These are phyloP conservation scores for Chrysophaeum taylorii DNA, from an alignment of 352 stramenopile genomes.

Conservation along the genomic window DNA sequence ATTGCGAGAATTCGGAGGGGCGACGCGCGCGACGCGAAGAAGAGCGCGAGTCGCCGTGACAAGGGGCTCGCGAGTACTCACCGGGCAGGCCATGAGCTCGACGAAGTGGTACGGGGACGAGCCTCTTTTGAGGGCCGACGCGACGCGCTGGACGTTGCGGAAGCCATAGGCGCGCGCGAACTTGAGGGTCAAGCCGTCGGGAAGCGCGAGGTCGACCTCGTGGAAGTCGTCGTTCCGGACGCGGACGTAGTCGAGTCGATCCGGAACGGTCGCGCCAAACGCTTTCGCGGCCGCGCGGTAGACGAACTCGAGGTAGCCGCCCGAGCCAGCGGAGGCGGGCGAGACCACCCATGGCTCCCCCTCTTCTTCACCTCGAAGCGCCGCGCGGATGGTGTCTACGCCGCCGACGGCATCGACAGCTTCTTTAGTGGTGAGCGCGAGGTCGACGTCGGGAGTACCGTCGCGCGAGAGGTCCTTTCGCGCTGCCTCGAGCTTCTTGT, in stretches of 20 bases:
- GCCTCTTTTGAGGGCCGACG: slow-evolving; percentile 54
- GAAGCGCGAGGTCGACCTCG: slow-evolving; percentile 19
- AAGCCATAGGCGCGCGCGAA: slow-evolving; percentile 91
- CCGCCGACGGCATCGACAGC: not conserved
- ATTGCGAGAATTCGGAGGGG: not conserved
- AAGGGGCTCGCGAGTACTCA: not conserved
- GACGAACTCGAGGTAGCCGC: slow-evolving; percentile 70
- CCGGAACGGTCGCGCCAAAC: slow-evolving; percentile 60
- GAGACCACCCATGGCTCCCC: slow-evolving; percentile 51
- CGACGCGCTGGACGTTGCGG: slow-evolving; percentile 88
- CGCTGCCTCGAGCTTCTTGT: slow-evolving; percentile 96
- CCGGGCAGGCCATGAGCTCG: slow-evolving; percentile 95
- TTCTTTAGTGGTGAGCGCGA: slow-evolving; percentile 9
- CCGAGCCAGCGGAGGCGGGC: slow-evolving; percentile 45
- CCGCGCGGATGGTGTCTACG: not conserved
- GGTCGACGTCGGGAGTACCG: slow-evolving; percentile 3
- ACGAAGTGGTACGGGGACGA: slow-evolving; percentile 86
- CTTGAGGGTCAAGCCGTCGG: slow-evolving; percentile 55
- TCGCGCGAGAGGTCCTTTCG: slow-evolving; percentile 52
- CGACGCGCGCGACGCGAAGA: not conserved
- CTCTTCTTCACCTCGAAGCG: slow-evolving; percentile 52
- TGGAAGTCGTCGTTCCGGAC: slow-evolving; percentile 67
- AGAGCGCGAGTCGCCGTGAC: not conserved
- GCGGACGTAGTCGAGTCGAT: no score
- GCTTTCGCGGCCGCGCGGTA: slow-evolving; percentile 68